Conservation (phyloP, 352 stramenopile genomes). For the Pythium folliculosum region DNA sequence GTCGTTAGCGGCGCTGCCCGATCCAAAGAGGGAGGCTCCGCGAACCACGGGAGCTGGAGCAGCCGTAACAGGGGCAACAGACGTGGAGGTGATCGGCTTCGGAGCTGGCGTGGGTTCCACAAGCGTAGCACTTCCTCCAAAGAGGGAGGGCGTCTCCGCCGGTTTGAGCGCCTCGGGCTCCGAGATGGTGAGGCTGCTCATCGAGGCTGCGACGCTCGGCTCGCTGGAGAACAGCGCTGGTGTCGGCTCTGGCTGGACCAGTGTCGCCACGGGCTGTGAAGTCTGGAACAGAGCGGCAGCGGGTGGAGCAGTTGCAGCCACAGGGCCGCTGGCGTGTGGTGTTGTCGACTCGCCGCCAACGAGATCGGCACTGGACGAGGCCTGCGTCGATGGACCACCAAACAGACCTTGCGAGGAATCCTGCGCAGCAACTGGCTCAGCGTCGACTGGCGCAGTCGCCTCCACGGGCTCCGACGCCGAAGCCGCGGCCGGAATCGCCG, state of each 20-base stretch:
- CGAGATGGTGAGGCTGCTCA: constrained; percentile 20
- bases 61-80: neutral
- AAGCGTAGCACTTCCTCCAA: neutral
- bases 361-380: constrained; percentile 12
- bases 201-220: constrained; percentile 6
- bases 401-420: constrained; percentile 16
- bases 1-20: constrained; percentile 7
- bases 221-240: constrained; percentile 12
- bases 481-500: neutral
- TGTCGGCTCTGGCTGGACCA: constrained; percentile 18
- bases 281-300: neutral
- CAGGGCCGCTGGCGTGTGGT: neutral
- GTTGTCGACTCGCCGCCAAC: constrained; percentile 5
- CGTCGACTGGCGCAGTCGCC: neutral
- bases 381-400: constrained; percentile 1
- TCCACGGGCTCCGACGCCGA: neutral
- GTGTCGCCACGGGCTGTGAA: constrained; percentile 3
- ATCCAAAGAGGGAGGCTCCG: constrained; percentile 25
- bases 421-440: neutral
- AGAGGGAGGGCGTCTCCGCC: constrained; percentile 13
- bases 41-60: neutral
- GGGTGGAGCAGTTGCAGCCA: neutral
- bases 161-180: constrained; percentile 9
- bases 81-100: neutral
- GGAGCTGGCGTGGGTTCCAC: neutral